Evolutionary conservation across 768 basidiomycete genomes (phyloP).

Genomic region (Leccinum subgranulosum): DNA sequence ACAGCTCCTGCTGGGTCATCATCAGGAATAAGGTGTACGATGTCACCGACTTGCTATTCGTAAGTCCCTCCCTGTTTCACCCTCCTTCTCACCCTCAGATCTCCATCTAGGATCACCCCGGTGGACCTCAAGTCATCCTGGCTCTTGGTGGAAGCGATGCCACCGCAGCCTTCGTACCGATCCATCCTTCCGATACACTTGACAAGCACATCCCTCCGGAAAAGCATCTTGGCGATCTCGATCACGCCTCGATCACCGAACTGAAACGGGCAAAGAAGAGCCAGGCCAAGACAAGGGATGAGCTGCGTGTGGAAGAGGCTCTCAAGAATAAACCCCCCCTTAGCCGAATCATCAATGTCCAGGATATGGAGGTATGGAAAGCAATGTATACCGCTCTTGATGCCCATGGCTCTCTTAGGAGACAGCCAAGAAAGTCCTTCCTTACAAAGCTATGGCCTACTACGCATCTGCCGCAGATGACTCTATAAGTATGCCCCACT

Average conservation of each 20-base stretch:
- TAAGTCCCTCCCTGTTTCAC: conserved; percentile 25
- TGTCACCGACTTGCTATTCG: conserved; percentile 74
- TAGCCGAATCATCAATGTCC: conserved; percentile 65
- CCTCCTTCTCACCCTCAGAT: conserved; percentile 4
- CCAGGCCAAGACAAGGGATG: conserved; percentile 61
- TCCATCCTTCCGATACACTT: conserved; percentile 83
- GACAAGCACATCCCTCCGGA: conserved; percentile 65
- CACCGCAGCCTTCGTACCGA: conserved; percentile 71
- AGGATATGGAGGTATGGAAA: conserved; percentile 72
- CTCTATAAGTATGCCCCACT: conserved; percentile 58
- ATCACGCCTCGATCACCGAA: conserved; percentile 39
- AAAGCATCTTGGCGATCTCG: conserved; percentile 71
- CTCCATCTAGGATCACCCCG: conserved; percentile 62
- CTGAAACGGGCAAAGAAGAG: conserved; percentile 38
- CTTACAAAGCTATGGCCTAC: conserved; percentile 75
- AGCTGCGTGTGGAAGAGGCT: conserved; percentile 63
- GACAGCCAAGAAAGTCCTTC: conserved; percentile 69
- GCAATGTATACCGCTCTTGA: background rate
- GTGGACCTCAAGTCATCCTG: conserved; percentile 78
- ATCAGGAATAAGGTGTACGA: conserved; percentile 81
- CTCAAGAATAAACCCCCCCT: conserved; percentile 61
- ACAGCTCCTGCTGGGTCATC: conserved; percentile 84
- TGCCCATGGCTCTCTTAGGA: conserved; percentile 37
- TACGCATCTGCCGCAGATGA: conserved; percentile 88
- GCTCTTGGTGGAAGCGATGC: conserved; percentile 85